Base-by-base conservation (phyloP, 1,284 basidiomycete genomes). In the Pterulicium gracile region DNA sequence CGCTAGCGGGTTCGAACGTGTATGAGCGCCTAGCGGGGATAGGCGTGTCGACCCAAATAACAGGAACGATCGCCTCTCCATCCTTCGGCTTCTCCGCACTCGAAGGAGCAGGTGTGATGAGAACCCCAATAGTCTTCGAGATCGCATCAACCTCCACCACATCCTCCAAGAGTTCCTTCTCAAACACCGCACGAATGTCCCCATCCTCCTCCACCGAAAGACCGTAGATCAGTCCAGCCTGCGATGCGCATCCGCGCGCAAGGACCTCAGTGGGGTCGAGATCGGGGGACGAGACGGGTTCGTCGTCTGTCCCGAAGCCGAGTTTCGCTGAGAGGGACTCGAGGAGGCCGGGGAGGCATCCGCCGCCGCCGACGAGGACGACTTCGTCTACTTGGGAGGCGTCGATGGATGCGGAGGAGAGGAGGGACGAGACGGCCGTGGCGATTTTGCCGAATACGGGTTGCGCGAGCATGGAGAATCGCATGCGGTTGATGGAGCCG, bases 241-340 rank as follows among this genome's bases (percentile, higher is more conserved):
- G 92, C 35, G 93, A 62, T 3, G 90, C 93, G 55, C 85, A 87
- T 18, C 95, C 96, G 36, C 90, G 72, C 4, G 93, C 87, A 21
- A 98, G 77, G 47, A 94, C 79, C 49, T 94, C 86, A 41, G 90
- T 90, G 1, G 95, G 88, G 62, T 98, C 93, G 24, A 82, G 61
- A 13, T 75, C 73, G 7, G 27, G 27, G 10, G 27, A 32, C 10
- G 10, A 10, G 27, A 32, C 27, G 7, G 27, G 27, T 32, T 7
- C 27, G 55, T 92, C 87, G 23, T 72, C 60, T 63, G 96, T 87
- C 34, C 87, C 77, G 46, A 75, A 68, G 23, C 69, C 65, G 19
- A 66, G 46, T 27, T 60, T 15, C 7, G 7, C 18, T 10, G 39
- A 52, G 34, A 98, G 66, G 47, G 82, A 71, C 58, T 85, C 81